These are phyloP conservation scores for Meira nashicola DNA, from an alignment of 1,284 basidiomycete genomes.

Conservation along the genomic window DNA sequence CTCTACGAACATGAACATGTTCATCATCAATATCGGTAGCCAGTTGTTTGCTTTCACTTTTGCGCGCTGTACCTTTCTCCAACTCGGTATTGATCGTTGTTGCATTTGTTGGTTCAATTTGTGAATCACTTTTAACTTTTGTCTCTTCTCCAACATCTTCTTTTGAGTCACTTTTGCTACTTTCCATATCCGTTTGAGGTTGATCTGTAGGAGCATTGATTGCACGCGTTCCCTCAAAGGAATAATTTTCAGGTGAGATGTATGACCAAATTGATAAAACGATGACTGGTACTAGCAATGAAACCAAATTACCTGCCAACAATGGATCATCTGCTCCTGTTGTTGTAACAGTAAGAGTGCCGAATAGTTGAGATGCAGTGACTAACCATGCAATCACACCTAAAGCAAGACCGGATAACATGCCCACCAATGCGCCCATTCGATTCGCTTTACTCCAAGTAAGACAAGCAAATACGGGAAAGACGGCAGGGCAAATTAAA, in stretches of 20 bases:
- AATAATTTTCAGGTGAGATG: conserved; percentile 41
- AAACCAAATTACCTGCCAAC: conserved; percentile 76
- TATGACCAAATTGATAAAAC: conserved; percentile 60
- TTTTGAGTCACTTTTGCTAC: not conserved
- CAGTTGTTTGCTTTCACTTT: not conserved
- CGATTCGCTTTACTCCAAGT: conserved; percentile 41
- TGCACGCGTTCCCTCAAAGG: conserved; percentile 40
- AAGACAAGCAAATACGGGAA: conserved; percentile 74
- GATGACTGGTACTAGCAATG: conserved; percentile 75
- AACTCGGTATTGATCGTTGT: not conserved
- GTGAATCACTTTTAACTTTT: conserved; percentile 13
- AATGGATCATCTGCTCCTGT: conserved; percentile 63
- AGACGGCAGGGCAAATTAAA: conserved; percentile 75
- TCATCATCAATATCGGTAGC: not conserved
- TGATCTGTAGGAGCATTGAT: conserved; percentile 41
- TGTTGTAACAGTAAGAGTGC: conserved; percentile 66
- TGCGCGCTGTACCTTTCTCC: not conserved
- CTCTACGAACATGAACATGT: conserved; percentile 17
- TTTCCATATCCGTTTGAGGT: conserved; percentile 14
- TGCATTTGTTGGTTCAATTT: conserved; percentile 7
- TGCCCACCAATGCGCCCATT: conserved; percentile 59
- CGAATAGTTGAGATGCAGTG: conserved; percentile 68
- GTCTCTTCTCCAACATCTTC: not conserved
- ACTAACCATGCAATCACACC: conserved; percentile 78
- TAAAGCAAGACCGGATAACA: conserved; percentile 66